Evolutionary conservation across 2,329 filamentous ascomycete species (phyloP).

Genomic region (Fusarium sp.): DNA sequence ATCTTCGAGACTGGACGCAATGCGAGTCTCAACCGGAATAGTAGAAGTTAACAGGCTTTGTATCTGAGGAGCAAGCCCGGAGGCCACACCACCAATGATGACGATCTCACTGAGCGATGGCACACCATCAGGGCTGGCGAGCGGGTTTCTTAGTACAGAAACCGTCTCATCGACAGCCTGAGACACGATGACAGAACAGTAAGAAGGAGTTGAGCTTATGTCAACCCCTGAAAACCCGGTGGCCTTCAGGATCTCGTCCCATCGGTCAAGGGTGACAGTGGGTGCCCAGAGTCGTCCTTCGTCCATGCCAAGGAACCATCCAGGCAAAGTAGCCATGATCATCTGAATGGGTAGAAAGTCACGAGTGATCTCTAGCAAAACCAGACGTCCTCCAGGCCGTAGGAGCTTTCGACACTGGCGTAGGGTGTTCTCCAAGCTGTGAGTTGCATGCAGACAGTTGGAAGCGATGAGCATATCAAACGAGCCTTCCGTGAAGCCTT

Average conservation of each 20-base stretch:
- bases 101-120: neutral
- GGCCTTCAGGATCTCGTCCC: neutral
- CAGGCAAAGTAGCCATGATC: neutral
- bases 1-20: neutral
- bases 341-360: neutral
- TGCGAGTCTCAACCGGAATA: neutral
- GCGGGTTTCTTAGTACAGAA: neutral
- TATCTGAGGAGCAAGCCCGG: neutral
- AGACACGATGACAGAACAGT: neutral
- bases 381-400: neutral
- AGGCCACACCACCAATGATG: neutral
- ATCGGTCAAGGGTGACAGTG: neutral
- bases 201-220: neutral
- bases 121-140: neutral
- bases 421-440: neutral
- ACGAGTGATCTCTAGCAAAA: neutral
- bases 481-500: neutral
- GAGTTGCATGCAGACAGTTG: neutral
- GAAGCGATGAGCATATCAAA: conserved; percentile 4
- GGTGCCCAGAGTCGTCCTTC: neutral
- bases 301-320: neutral
- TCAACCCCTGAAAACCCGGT: neutral
- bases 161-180: neutral
- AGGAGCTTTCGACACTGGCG: neutral
- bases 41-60: neutral